phyloP scores from a whole-genome alignment of 225 moss, liverwort and hornwort species.

The Ulota crispa region DNA sequence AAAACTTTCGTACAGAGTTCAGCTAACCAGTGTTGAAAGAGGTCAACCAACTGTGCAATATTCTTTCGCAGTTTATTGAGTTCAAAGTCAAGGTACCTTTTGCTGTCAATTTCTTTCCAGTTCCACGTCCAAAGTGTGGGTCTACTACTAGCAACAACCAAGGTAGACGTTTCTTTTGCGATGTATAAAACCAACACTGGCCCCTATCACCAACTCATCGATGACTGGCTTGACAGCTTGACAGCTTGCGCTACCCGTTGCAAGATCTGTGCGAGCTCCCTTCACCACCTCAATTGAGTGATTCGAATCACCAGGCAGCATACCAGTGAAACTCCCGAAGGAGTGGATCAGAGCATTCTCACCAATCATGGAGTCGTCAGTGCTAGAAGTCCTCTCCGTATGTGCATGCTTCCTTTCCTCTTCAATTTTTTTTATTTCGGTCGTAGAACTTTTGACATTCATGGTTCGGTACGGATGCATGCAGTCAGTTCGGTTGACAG shows the following conservation, averaged over 20 bases:
- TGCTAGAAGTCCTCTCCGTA: slow-evolving; percentile 23
- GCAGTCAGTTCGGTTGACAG: no score
- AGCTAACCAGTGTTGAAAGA: not conserved
- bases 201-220: not conserved
- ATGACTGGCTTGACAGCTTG: not conserved
- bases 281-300: not conserved
- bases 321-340: not conserved
- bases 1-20: not conserved
- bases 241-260: not conserved
- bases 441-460: not conserved
- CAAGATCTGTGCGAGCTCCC: not conserved
- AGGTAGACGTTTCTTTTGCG: not conserved
- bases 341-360: not conserved
- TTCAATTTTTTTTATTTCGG: no score
- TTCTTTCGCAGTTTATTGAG: not conserved
- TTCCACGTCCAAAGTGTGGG: not conserved
- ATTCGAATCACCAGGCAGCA: not conserved
- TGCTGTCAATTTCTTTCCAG: not conserved
- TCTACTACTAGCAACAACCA: not conserved
- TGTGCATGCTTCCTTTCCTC: not conserved
- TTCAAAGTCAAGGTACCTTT: not conserved
- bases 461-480: not conserved
- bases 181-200: not conserved
- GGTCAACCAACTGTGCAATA: not conserved
- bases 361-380: slow-evolving; percentile 12